phyloP scores from a whole-genome alignment of 2,329 filamentous ascomycete genomes.

The Lachnellula hyalina region DNA sequence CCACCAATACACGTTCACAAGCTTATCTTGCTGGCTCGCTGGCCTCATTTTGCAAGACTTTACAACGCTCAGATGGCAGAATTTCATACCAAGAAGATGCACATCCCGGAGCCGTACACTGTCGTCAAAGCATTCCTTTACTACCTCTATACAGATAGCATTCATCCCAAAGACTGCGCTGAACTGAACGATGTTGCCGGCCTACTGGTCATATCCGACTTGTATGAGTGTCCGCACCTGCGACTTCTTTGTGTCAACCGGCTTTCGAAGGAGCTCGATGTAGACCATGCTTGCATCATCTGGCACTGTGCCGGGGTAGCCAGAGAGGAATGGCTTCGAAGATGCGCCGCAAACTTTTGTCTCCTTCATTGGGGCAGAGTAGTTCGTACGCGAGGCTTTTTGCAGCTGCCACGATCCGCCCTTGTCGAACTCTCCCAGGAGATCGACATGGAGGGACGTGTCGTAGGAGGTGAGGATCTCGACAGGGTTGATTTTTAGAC shows the following conservation, averaged over 20 bases:
- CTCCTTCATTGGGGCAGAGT: conserved; percentile 93
- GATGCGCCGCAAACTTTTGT: conserved; percentile 81
- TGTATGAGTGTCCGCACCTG: conserved; percentile 94
- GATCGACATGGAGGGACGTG: conserved; percentile 85
- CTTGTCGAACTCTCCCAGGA: conserved; percentile 91
- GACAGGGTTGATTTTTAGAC: not conserved
- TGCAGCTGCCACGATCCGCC: conserved; percentile 69
- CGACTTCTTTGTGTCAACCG: conserved; percentile 87
- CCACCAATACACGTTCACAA: conserved; percentile 90
- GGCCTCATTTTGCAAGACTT: conserved; percentile 91
- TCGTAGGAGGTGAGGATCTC: conserved; percentile 62
- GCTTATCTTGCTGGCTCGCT: conserved; percentile 87
- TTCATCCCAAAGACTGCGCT: conserved; percentile 53
- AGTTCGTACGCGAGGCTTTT: conserved; percentile 83
- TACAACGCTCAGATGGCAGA: conserved; percentile 95
- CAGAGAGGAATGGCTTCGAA: conserved; percentile 88
- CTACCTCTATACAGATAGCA: conserved; percentile 95
- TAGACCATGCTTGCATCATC: conserved; percentile 90
- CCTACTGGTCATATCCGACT: conserved; percentile 93
- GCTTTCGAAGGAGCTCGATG: conserved; percentile 82
- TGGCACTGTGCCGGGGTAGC: conserved; percentile 92
- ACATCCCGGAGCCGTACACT: conserved; percentile 92
- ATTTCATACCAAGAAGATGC: conserved; percentile 95
- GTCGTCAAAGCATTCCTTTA: conserved; percentile 93
- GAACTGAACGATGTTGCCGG: conserved; percentile 84